These are phyloP conservation scores for Diversispora eburnea DNA, from an alignment of 192 early-diverging fungal species.

Conservation along the genomic window DNA sequence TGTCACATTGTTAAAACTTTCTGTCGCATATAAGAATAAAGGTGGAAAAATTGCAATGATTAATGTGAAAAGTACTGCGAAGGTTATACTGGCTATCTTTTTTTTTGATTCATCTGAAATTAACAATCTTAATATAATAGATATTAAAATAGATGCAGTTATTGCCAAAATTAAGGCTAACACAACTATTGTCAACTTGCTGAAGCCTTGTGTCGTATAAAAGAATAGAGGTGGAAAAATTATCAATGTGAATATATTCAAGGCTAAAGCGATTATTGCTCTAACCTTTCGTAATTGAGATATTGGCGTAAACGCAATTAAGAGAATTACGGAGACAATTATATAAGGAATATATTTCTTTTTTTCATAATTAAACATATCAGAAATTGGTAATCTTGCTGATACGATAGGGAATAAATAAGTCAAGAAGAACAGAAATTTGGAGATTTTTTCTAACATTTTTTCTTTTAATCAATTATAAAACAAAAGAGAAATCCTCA, in stretches of 20 bases:
- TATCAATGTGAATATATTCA: not conserved
- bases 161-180: not conserved
- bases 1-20: too few species aligned
- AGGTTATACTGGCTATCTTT: not conserved
- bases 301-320: not conserved
- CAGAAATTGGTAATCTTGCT: not conserved
- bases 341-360: slow-evolving; percentile 16
- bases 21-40: too few species aligned
- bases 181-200: not conserved
- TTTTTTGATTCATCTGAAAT: not conserved
- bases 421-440: not conserved
- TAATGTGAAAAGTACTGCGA: not conserved
- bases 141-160: not conserved
- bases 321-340: not conserved
- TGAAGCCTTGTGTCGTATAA: slow-evolving; percentile 9
- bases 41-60: too few species aligned
- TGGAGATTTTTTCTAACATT: not conserved
- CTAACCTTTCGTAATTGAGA: not conserved
- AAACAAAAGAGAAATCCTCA: not conserved
- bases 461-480: not conserved
- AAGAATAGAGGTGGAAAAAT: slow-evolving; percentile 18
- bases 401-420: not conserved
- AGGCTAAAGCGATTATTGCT: not conserved
- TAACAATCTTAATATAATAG: not conserved
- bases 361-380: slow-evolving; percentile 16